Conservation (phyloP, 805 yeast species). For the Yarrowia osloensis region DNA sequence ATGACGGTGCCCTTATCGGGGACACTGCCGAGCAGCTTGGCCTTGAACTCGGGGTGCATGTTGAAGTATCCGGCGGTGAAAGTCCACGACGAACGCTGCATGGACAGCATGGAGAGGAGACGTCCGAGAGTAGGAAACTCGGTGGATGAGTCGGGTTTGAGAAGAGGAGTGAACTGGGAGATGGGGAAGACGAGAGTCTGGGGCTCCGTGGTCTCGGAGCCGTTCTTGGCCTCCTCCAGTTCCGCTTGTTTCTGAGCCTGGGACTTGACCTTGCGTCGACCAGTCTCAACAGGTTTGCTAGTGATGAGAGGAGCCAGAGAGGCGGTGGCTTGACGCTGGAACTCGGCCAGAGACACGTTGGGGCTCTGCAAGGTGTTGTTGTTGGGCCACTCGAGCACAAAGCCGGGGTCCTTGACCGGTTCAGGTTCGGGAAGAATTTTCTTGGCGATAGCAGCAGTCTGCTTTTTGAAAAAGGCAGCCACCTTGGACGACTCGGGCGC, state of each 20-base stretch:
- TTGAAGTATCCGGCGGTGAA: slow-evolving; percentile 97
- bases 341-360: slow-evolving; percentile 37
- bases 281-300: slow-evolving; percentile 41
- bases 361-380: slow-evolving; percentile 64
- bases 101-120: slow-evolving; percentile 58
- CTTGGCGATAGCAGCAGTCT: not conserved
- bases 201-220: slow-evolving; percentile 43
- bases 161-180: slow-evolving; percentile 85
- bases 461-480: slow-evolving; percentile 7
- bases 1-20: slow-evolving; percentile 66
- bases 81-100: slow-evolving; percentile 66
- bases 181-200: slow-evolving; percentile 81
- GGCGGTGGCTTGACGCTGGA: slow-evolving; percentile 48
- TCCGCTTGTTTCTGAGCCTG: not conserved
- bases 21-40: slow-evolving; percentile 55
- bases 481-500: not conserved
- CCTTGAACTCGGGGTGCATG: slow-evolving; percentile 73
- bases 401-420: slow-evolving; percentile 38
- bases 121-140: slow-evolving; percentile 73
- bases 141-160: slow-evolving; percentile 69
- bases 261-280: not conserved
- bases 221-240: slow-evolving; percentile 31
- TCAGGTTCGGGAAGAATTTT: slow-evolving; percentile 22
- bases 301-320: slow-evolving; percentile 59
- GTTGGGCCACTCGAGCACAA: slow-evolving; percentile 71